Percentiles rank a stretch among this genome's conserved stretches.
These are phyloP conservation scores for Canna indica DNA, from an alignment of 176 grass and related monocot genomes.

Conservation along the genomic window DNA sequence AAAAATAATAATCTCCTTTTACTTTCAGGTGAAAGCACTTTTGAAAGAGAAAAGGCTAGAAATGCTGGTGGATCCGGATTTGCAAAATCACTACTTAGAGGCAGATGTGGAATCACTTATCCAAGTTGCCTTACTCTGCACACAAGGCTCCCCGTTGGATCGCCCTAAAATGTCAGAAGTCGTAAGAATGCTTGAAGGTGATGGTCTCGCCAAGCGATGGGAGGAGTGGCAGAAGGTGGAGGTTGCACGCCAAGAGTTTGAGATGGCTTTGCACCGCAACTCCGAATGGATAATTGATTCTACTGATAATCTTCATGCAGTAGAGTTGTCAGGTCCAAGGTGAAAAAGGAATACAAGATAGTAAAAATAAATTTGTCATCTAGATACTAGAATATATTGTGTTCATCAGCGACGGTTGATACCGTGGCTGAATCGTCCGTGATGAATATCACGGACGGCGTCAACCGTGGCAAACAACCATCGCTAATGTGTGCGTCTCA, in stretches of 20 bases:
- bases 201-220: not conserved
- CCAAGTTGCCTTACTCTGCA: constrained; percentile 23
- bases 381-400: too few relatives aligned
- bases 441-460: too few relatives aligned
- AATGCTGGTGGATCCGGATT: constrained; percentile 23
- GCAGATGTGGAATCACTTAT: constrained; percentile 7
- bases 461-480: too few relatives aligned
- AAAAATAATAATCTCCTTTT: not conserved
- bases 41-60: constrained; percentile 14
- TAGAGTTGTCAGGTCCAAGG: constrained; percentile 18
- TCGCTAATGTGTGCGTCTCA: too few relatives aligned
- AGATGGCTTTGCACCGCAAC: not conserved
- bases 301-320: constrained; percentile 9
- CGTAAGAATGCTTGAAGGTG: constrained; percentile 27
- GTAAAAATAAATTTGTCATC: not conserved
- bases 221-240: constrained; percentile 6
- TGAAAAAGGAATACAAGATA: not conserved
- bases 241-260: not conserved
- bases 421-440: too few relatives aligned
- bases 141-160: constrained; percentile 17
- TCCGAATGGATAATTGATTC: constrained; percentile 4
- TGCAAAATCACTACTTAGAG: constrained; percentile 1
- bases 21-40: constrained; percentile 16
- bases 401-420: too few relatives aligned
- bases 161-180: constrained; percentile 24